A percentile compares a stretch with the other conserved stretches of the same genome.
phyloP scores from a whole-genome alignment of 2,329 filamentous ascomycete species.

The Aspergillus quadrilineatus region DNA sequence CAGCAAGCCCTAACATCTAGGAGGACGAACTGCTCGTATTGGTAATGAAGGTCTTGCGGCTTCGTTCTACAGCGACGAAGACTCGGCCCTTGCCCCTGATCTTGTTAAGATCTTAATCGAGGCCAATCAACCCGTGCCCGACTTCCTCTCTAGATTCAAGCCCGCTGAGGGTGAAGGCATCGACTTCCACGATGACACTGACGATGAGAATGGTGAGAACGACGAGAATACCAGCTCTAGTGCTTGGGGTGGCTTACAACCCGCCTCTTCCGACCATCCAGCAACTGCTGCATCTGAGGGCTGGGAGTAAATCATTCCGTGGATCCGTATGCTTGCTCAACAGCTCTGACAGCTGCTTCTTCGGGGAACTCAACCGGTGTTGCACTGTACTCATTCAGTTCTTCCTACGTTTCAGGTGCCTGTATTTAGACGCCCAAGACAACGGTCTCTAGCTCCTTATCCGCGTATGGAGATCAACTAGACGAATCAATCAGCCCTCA shows the following conservation, averaged over 20 bases:
- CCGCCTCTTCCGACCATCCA: conserved; percentile 11
- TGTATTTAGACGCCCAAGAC: too few relatives aligned
- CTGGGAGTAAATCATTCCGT: not conserved
- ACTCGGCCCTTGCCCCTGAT: conserved; percentile 69
- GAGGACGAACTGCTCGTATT: conserved; percentile 89
- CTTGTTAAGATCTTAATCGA: conserved; percentile 82
- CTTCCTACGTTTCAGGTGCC: too few relatives aligned
- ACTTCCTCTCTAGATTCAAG: conserved; percentile 69
- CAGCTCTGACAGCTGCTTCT: too few relatives aligned
- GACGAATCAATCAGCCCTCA: too few relatives aligned
- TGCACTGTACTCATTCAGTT: too few relatives aligned
- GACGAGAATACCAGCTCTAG: conserved; percentile 8
- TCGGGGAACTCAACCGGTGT: too few relatives aligned
- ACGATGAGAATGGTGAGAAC: conserved; percentile 39
- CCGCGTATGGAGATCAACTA: too few relatives aligned
- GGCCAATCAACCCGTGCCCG: conserved; percentile 72
- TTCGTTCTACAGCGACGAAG: conserved; percentile 78
- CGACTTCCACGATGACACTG: conserved; percentile 56
- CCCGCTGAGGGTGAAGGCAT: conserved; percentile 40
- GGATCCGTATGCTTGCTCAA: too few relatives aligned
- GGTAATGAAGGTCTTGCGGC: conserved; percentile 82
- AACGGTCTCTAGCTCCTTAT: too few relatives aligned
- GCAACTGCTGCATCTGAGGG: not conserved
- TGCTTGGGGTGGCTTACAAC: conserved; percentile 19
- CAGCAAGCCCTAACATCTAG: not conserved